Percentiles rank a stretch among this genome's conserved stretches.
phyloP scores from a whole-genome alignment of 2,329 filamentous ascomycete genomes.

The Curvularia spicifera region DNA sequence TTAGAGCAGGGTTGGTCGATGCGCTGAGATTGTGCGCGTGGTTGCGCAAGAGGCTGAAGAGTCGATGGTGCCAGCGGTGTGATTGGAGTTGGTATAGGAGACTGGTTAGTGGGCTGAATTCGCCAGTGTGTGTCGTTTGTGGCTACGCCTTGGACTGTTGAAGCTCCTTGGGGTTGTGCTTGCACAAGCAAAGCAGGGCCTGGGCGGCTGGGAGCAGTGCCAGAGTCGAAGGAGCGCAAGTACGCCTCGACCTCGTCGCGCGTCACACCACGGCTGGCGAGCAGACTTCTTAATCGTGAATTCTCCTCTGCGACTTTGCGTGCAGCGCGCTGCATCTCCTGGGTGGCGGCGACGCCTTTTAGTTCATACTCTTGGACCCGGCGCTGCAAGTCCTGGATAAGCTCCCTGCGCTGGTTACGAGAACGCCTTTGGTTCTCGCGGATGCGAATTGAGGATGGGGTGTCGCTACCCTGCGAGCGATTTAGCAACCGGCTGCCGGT shows the following conservation, averaged over 20 bases:
- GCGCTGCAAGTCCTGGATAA: conserved; percentile 70
- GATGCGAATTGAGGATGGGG: conserved; percentile 57
- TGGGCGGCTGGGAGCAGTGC: neutral
- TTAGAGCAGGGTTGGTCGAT: neutral
- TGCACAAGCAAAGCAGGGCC: neutral
- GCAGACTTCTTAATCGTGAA: conserved; percentile 63
- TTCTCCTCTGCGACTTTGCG: conserved; percentile 73
- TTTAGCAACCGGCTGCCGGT: neutral
- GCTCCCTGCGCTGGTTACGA: conserved; percentile 72
- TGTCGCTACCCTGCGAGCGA: conserved; percentile 37
- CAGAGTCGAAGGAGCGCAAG: conserved; percentile 22
- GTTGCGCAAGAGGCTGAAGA: neutral
- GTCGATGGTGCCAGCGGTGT: neutral
- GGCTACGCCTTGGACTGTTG: neutral
- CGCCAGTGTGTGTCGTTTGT: neutral
- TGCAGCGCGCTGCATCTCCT: conserved; percentile 72
- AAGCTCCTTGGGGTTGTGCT: neutral
- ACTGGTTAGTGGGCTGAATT: neutral
- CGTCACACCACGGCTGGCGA: conserved; percentile 47
- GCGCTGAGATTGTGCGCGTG: neutral
- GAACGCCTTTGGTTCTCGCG: conserved; percentile 78
- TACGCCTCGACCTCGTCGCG: conserved; percentile 30
- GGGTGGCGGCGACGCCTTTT: conserved; percentile 68
- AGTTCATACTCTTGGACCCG: conserved; percentile 67
- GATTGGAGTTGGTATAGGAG: neutral